Evolutionary conservation across 208 protist species (phyloP), one percentile per base, ranked within the genome.

Genomic region (Acanthamoeba culbertsoni): DNA sequence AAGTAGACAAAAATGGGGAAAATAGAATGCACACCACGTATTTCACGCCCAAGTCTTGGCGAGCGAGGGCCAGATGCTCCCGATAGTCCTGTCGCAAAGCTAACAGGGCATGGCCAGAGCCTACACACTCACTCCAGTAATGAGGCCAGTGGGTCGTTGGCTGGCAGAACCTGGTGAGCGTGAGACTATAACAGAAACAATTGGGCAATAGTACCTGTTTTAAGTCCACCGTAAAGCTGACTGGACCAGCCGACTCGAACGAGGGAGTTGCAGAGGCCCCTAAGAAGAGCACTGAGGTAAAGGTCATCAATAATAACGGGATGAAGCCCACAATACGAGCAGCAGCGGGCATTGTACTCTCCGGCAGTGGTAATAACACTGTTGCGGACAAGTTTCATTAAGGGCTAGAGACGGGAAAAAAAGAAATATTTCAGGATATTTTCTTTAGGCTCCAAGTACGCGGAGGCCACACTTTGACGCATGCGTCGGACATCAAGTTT

Each of bases 71-170:
- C 18, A 95, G 48, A 20, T 86, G 79, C 28, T 12, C 33, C 77
- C 92, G 84, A 65, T 92, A 95, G 88, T 95, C 94, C 35, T 75
- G 12, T 37, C 94, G 79, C 6, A 93, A 35, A 20, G 73, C 92
- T 18, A 94, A 63, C 35, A 40, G 45, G 35, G 92, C 94, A 88
- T 95, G 94, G 20, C 94, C 75, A 37, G 68, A 91, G 26, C 94
- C 94, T 31, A 95, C 92, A 73, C 92, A 94, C 63, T 91, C 45
- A 55, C 94, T 92, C 92, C 92, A 95, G 63, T 91, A 95, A 79
- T 95, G 94, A 33, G 57, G 28, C 91, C 79, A 95, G 55, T 94
- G 65, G 20, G 37, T 82, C 0, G 53, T 77, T 2, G 68, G 68
- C 68, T 77, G 68, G 14, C 68, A 42, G 63, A 42, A 7, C 37